Conservation (phyloP, 1,284 basidiomycete genomes). For the Xanthoconium separans region DNA sequence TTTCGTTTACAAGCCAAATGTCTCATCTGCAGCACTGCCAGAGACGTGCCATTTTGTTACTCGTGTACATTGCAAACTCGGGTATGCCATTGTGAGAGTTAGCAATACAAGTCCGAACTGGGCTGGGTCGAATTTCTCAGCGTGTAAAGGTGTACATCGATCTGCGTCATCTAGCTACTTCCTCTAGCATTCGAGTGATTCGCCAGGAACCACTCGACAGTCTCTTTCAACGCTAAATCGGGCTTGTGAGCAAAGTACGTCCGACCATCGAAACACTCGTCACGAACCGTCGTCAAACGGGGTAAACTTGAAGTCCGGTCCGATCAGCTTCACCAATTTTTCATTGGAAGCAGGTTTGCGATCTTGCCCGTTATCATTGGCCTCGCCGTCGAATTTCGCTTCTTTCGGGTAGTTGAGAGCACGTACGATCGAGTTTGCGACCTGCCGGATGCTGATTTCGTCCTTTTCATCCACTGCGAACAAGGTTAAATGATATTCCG, state of each 20-base stretch:
- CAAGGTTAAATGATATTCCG: not conserved
- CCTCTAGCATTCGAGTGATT: constrained; percentile 69
- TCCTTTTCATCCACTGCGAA: constrained; percentile 79
- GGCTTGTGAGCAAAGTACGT: not conserved
- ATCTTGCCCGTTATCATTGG: constrained; percentile 73
- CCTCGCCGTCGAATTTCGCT: constrained; percentile 57
- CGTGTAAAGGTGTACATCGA: constrained; percentile 5
- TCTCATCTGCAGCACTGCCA: not conserved
- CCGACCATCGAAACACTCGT: constrained; percentile 24
- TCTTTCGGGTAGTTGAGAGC: constrained; percentile 58
- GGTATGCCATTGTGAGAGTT: too few species aligned
- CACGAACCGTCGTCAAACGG: constrained; percentile 73
- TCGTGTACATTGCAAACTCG: too few species aligned
- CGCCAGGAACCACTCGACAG: constrained; percentile 77
- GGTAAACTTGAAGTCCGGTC: constrained; percentile 75
- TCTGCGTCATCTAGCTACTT: constrained; percentile 2
- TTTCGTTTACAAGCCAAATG: constrained; percentile 4
- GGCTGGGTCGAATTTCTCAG: not conserved
- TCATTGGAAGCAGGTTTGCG: constrained; percentile 92
- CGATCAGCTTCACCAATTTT: constrained; percentile 70
- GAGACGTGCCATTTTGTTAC: not conserved
- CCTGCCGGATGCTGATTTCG: constrained; percentile 84
- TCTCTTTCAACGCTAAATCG: constrained; percentile 59
- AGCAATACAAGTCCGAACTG: too few species aligned
- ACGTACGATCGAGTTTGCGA: constrained; percentile 82